Percentiles rank a stretch among this genome's conserved stretches.
Conservation (phyloP, 148 eudicot species). For the Rhododendron henanense region DNA sequence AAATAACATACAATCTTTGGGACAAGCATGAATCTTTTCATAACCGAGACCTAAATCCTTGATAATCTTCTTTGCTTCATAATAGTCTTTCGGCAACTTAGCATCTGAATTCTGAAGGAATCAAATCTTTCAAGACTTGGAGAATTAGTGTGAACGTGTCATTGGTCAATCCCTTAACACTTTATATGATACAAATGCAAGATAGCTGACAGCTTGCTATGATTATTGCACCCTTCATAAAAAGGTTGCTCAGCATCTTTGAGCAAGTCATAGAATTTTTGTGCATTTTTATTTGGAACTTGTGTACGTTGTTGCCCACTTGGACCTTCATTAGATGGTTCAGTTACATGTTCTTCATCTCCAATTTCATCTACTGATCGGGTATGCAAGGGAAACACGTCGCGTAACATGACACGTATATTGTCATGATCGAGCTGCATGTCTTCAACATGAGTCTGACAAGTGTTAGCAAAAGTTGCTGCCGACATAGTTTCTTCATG, state of each 20-base stretch:
- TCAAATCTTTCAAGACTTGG: not conserved
- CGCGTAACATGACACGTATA: too few species aligned
- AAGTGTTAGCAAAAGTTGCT: too few species aligned
- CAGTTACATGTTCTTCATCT: too few species aligned
- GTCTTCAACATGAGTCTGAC: too few species aligned
- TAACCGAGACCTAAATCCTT: too few species aligned
- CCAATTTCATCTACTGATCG: too few species aligned
- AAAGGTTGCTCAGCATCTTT: not conserved
- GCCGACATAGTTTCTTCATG: too few species aligned
- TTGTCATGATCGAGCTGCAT: too few species aligned
- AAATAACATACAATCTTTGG: too few species aligned
- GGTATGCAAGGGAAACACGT: too few species aligned
- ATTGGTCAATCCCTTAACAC: not conserved
- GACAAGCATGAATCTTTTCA: not conserved
- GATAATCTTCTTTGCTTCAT: too few species aligned
- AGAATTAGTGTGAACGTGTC: not conserved
- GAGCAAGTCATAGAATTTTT: not conserved
- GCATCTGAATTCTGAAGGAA: not conserved
- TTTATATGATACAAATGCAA: not conserved
- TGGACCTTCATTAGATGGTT: not conserved
- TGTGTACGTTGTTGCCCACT: not conserved
- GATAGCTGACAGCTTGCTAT: not conserved
- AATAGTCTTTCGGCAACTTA: not conserved
- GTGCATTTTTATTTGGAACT: not conserved
- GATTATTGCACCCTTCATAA: not conserved